phyloP scores from a whole-genome alignment of 2,329 filamentous ascomycete species.

The Xylariaceae sp. region DNA sequence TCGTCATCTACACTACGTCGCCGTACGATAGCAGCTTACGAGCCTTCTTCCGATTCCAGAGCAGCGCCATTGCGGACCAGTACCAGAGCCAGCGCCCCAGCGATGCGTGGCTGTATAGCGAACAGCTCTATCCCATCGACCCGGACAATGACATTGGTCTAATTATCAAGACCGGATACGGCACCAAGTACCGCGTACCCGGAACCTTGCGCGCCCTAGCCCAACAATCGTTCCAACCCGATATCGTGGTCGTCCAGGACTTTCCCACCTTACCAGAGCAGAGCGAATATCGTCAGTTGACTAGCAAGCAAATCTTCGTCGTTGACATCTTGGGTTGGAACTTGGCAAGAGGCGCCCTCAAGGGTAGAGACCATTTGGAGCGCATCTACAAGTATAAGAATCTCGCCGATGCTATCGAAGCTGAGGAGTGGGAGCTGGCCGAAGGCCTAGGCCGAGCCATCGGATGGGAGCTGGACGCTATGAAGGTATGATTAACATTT shows the following conservation, averaged over 20 bases:
- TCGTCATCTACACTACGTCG: constrained; percentile 29
- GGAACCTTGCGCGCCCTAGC: constrained; percentile 44
- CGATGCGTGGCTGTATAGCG: constrained; percentile 40
- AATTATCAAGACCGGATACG: constrained; percentile 53
- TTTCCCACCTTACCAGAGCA: constrained; percentile 36
- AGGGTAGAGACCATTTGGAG: constrained; percentile 28
- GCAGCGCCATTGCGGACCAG: constrained; percentile 28
- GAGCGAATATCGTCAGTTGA: constrained; percentile 22
- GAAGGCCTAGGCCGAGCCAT: constrained; percentile 31
- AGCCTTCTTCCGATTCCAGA: constrained; percentile 31
- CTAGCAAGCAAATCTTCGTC: constrained; percentile 28
- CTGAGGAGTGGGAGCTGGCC: constrained; percentile 32
- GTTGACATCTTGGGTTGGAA: constrained; percentile 34
- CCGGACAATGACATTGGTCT: constrained; percentile 44
- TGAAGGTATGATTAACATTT: constrained; percentile 29
- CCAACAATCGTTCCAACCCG: constrained; percentile 36
- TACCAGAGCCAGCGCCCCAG: constrained; percentile 29
- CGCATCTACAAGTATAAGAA: constrained; percentile 31
- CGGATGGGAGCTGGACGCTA: constrained; percentile 35
- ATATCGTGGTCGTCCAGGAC: constrained; percentile 47
- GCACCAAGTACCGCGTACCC: constrained; percentile 45
- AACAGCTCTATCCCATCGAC: constrained; percentile 40
- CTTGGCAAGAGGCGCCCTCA: constrained; percentile 27
- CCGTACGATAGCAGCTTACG: constrained; percentile 29
- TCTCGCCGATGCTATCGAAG: constrained; percentile 31